These are phyloP conservation scores for Magnaporthiopsis rhizophila DNA, from an alignment of 2,329 filamentous ascomycete genomes.

Conservation along the genomic window DNA sequence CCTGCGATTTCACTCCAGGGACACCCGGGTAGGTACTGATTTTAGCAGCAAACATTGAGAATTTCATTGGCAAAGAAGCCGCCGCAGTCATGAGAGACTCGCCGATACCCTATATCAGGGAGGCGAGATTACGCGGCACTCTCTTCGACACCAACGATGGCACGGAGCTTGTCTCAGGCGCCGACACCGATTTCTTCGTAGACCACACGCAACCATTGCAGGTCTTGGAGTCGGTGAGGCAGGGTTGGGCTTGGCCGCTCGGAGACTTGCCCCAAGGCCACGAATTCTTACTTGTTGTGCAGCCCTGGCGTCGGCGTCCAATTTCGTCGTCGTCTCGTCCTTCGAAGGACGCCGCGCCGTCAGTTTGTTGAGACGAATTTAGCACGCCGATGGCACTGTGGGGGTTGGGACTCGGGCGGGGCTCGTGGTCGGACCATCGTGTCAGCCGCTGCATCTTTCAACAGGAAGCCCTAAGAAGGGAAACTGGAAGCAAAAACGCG, in stretches of 20 bases:
- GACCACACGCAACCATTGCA: conserved; percentile 27
- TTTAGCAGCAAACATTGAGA: conserved; percentile 15
- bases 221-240: conserved; percentile 9
- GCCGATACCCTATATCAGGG: conserved; percentile 28
- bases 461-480: too few relatives aligned
- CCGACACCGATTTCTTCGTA: conserved; percentile 28
- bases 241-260: conserved; percentile 14
- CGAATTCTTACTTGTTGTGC: conserved; percentile 14
- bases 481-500: too few relatives aligned
- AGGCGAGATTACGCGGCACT: conserved; percentile 24
- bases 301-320: not conserved
- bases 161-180: conserved; percentile 23
- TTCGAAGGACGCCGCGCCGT: too few relatives aligned
- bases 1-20: not conserved
- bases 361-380: too few relatives aligned
- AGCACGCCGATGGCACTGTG: too few relatives aligned
- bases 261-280: conserved; percentile 16
- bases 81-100: conserved; percentile 24
- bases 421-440: too few relatives aligned
- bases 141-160: conserved; percentile 23
- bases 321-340: too few relatives aligned
- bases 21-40: not conserved
- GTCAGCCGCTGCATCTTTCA: too few relatives aligned
- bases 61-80: conserved; percentile 22
- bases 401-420: too few relatives aligned